These are phyloP conservation scores for Eucalyptus guilfoylei DNA, from an alignment of 345 rosid genomes.

Conservation along the genomic window DNA sequence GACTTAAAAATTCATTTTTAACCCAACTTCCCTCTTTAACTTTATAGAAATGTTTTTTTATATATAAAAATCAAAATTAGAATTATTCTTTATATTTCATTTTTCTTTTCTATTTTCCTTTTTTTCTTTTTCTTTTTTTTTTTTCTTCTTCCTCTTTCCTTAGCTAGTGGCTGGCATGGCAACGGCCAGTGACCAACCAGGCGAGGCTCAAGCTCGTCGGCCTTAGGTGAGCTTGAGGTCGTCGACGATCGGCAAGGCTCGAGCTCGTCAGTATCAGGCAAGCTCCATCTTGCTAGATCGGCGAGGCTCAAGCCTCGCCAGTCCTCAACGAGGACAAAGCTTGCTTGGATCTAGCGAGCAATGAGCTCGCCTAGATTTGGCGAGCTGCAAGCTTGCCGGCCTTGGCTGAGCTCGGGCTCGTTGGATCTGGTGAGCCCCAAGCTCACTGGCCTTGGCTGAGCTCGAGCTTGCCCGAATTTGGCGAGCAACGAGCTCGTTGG, in stretches of 20 bases:
- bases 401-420: rapidly evolving
- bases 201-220: rapidly evolving
- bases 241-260: rapidly evolving
- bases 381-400: rapidly evolving
- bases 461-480: rapidly evolving
- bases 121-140: rapidly evolving
- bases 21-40: too few species aligned
- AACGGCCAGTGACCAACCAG: rapidly evolving
- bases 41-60: too few species aligned
- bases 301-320: rapidly evolving
- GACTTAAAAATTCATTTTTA: too few species aligned
- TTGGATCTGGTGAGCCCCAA: rapidly evolving
- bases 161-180: rapidly evolving
- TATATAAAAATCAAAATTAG: too few species aligned
- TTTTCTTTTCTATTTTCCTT: too few species aligned
- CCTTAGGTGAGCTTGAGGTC: rapidly evolving
- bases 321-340: too few species aligned
- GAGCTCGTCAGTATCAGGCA: rapidly evolving
- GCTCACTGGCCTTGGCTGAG: rapidly evolving
- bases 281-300: rapidly evolving
- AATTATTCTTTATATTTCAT: too few species aligned
- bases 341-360: rapidly evolving
- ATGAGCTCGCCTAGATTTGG: rapidly evolving
- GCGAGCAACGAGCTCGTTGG: rapidly evolving
- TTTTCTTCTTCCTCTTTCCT: too few species aligned